Evolutionary conservation across 345 rosid species (phyloP), one percentile per base, ranked within the genome.

Genomic region (Boechera retrofracta): DNA sequence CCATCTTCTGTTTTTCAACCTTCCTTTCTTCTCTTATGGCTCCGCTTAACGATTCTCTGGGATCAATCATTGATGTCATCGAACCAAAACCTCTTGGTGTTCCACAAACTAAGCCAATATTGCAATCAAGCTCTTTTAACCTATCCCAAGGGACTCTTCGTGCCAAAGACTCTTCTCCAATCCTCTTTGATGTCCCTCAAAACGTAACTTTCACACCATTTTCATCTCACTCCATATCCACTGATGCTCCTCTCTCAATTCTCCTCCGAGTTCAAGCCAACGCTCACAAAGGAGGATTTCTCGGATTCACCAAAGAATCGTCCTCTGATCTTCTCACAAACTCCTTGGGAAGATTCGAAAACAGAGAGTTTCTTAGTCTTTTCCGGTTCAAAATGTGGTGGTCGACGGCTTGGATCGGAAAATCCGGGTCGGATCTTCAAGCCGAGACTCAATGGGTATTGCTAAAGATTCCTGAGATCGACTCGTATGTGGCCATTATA

Each of bases 341-440:
- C 83, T 86, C 97, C 32, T 64, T 93, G 45, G 97, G 98, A 1
- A 81, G 80, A 70, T 91, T 91, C 77, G 77, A 55, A 0, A 79
- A 79, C 35, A 73, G 92, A 77, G 86, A 89, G 2, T 91, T 91
- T 51, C 24, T 89, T 35, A 87, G 92, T 59, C 15, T 88, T 38
- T 91, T 93, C 66, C 77, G 98, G 65, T 93, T 91, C 86, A 93
- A 93, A 69, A 89, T 89, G 21, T 93, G 98, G 97, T 91, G 96
- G 96, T 87, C 94, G 5, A 91, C 98, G 18, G 86, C 88, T 74
- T 91, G 97, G 97, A 83, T 86, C 2, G 96, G 97, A 5, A 79
- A 31, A 16, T 85, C 91, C 13, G 97, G 98, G 63, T 88, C 96
- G 45, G 96, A 91, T 80, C 74, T 93, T 75, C 92, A 88, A 71